Conservation (phyloP, 257 asterid species). For the Thymus quinquecostatus region DNA sequence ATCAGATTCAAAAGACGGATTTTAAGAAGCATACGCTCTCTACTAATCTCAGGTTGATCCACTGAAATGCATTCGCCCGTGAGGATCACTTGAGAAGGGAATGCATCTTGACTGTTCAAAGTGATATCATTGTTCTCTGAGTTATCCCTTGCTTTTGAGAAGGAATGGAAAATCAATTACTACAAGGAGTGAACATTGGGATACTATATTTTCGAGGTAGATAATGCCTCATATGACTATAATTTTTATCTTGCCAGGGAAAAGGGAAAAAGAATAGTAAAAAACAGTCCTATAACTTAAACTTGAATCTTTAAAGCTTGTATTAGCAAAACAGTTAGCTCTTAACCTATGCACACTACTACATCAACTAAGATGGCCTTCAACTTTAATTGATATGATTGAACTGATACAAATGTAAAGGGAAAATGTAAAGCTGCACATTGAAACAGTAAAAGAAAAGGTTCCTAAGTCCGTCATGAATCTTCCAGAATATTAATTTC, state of each 20-base stretch:
- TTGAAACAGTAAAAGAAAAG: conserved; percentile 10
- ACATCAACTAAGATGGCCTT: conserved; percentile 17
- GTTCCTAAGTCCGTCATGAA: conserved; percentile 12
- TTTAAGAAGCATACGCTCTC: conserved; percentile 51
- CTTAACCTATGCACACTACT: background rate
- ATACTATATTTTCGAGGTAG: conserved; percentile 23
- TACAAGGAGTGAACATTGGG: background rate
- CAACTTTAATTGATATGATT: conserved; percentile 3
- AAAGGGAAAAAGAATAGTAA: background rate
- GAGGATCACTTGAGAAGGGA: conserved; percentile 43
- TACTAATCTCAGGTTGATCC: conserved; percentile 44
- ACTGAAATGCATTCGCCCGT: conserved; percentile 33
- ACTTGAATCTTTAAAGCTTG: conserved; percentile 8
- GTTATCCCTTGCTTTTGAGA: conserved; percentile 42
- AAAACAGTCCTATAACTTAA: background rate
- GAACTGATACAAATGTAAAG: conserved; percentile 3
- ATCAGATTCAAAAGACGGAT: conserved; percentile 25
- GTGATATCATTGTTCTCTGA: conserved; percentile 43
- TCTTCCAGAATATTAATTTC: conserved; percentile 18
- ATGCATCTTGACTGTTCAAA: conserved; percentile 39
- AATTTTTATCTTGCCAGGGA: background rate
- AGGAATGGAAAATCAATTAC: conserved; percentile 20
- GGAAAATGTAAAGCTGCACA: conserved; percentile 4
- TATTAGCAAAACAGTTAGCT: background rate
- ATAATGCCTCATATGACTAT: background rate